Conservation (phyloP, 140 eudicot genomes). For the Bidens hawaiensis region DNA sequence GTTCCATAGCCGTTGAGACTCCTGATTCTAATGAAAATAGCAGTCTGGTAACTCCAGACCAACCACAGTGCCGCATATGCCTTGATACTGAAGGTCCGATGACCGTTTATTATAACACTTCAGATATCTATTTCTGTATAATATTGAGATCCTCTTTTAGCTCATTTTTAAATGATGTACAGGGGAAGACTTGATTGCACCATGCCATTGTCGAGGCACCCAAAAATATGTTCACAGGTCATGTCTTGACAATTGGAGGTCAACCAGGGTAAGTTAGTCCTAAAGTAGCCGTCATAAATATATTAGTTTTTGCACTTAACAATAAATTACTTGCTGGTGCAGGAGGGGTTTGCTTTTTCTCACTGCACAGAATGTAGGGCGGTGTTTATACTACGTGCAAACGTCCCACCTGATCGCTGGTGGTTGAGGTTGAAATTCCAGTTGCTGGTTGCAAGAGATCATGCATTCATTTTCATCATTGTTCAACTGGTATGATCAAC, state of each 20-base stretch:
- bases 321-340: conserved; percentile 15
- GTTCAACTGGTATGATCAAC: conserved; percentile 73
- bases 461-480: conserved; percentile 77
- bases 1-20: conserved; percentile 30
- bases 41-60: conserved; percentile 62
- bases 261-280: conserved; percentile 60
- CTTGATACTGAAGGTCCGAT: conserved; percentile 73
- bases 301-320: neutral
- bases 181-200: conserved; percentile 96
- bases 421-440: conserved; percentile 97
- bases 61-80: conserved; percentile 91
- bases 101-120: conserved; percentile 10
- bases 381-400: conserved; percentile 83
- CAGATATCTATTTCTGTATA: neutral
- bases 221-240: conserved; percentile 97
- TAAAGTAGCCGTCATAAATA: neutral
- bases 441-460: conserved; percentile 95
- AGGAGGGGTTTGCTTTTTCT: conserved; percentile 99
- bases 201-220: conserved; percentile 96
- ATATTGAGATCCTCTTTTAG: neutral
- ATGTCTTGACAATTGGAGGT: conserved; percentile 97
- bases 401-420: conserved; percentile 98
- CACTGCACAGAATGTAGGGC: conserved; percentile 99
- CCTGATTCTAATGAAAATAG: conserved; percentile 45
- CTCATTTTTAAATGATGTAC: conserved; percentile 11